phyloP scores from a whole-genome alignment of 2,329 filamentous ascomycete species.

The Talaromyces sp. region DNA sequence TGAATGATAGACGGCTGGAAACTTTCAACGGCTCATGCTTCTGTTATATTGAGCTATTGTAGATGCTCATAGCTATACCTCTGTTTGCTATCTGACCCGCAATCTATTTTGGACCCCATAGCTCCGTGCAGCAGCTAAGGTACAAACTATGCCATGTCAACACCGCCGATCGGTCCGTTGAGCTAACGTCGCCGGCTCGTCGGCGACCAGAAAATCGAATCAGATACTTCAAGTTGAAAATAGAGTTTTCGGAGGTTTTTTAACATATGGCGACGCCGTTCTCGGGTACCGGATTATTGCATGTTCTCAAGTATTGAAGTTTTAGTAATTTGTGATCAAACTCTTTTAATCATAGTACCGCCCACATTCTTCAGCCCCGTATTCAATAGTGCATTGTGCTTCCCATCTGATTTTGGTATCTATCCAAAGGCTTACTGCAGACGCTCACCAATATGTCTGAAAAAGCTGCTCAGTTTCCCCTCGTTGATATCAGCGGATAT shows the following conservation, averaged over 20 bases:
- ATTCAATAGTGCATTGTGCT: neutral
- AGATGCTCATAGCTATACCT: neutral
- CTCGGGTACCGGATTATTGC: neutral
- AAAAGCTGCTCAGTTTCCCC: neutral
- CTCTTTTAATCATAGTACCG: neutral
- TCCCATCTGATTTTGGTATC: neutral
- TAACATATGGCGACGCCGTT: too few species aligned
- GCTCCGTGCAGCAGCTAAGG: neutral
- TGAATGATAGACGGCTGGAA: neutral
- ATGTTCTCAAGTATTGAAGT: neutral
- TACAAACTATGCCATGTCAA: neutral
- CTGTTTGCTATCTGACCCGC: neutral
- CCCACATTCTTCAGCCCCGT: neutral
- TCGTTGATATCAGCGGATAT: conserved; percentile 9
- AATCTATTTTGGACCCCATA: neutral
- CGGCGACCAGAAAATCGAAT: neutral
- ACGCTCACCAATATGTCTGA: neutral
- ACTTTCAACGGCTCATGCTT: neutral
- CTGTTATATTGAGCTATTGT: neutral
- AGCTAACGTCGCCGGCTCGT: neutral
- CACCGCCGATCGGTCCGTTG: neutral
- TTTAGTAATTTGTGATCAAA: neutral
- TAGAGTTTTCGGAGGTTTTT: neutral
- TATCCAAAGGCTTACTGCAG: neutral
- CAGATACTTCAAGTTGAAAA: neutral